phyloP scores from a whole-genome alignment of 768 basidiomycete species.

The Leucogyrophana mollusca region DNA sequence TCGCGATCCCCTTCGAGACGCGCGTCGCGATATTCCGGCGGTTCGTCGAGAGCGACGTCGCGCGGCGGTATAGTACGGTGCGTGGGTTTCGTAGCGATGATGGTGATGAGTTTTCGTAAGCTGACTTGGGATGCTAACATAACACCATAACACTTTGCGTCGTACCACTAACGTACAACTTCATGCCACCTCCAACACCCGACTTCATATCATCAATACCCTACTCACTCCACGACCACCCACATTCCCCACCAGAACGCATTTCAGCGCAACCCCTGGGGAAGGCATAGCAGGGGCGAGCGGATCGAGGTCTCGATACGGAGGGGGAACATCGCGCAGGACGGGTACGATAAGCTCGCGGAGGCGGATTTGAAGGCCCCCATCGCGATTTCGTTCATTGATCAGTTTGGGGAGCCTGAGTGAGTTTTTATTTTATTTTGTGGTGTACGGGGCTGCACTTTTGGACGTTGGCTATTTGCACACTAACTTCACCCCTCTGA shows the following conservation, averaged over 20 bases:
- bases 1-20: slow-evolving; percentile 88
- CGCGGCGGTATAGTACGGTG: slow-evolving; percentile 15
- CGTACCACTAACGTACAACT: no score
- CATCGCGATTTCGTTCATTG: slow-evolving; percentile 88
- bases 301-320: slow-evolving; percentile 39
- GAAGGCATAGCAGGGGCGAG: slow-evolving; percentile 48
- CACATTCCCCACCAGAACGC: slow-evolving; percentile 14
- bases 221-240: no score
- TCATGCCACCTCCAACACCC: no score
- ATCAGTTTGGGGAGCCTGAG: slow-evolving; percentile 86
- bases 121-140: no score
- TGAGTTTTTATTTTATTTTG: slow-evolving; percentile 36
- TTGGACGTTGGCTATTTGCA: no score
- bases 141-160: no score
- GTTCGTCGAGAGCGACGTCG: slow-evolving; percentile 71
- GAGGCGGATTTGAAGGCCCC: slow-evolving; percentile 80
- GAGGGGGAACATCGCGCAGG: slow-evolving; percentile 79
- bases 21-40: slow-evolving; percentile 88
- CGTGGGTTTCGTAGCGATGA: no score
- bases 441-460: not conserved
- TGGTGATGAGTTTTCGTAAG: no score
- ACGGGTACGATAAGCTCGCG: slow-evolving; percentile 83
- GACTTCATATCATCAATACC: no score
- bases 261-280: slow-evolving; percentile 14
- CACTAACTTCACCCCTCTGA: no score